Conservation (phyloP, 139 green algal genomes). For the Auxenochlorella pyrenoidosa region DNA sequence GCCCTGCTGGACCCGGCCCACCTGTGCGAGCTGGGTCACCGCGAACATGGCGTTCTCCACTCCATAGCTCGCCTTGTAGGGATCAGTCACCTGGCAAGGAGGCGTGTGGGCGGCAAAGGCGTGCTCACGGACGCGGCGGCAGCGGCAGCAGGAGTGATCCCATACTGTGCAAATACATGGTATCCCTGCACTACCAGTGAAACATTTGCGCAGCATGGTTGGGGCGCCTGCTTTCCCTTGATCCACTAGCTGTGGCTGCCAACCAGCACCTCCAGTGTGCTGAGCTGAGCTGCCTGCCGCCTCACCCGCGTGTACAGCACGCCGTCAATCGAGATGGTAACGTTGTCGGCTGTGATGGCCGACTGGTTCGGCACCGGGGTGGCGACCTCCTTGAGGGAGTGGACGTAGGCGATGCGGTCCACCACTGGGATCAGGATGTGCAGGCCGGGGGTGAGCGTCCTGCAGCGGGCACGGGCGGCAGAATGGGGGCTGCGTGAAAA, state of each 20-base stretch:
- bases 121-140: neutral
- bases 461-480: neutral
- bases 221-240: too few species aligned
- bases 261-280: too few species aligned
- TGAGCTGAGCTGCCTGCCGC: too few species aligned
- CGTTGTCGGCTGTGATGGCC: conserved; percentile 98
- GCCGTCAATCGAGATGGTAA: conserved; percentile 96
- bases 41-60: conserved; percentile 95
- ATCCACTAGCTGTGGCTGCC: too few species aligned
- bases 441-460: conserved; percentile 84
- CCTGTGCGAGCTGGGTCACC: conserved; percentile 89
- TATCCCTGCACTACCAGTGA: too few species aligned
- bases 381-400: conserved; percentile 90
- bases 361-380: conserved; percentile 90
- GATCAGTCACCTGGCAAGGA: conserved; percentile 82
- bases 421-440: conserved; percentile 96
- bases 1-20: too few species aligned
- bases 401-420: conserved; percentile 87
- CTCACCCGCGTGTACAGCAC: conserved; percentile 82
- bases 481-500: too few species aligned
- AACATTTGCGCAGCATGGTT: too few species aligned
- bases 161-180: too few species aligned
- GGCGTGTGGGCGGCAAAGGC: neutral
- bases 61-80: conserved; percentile 89
- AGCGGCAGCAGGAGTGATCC: too few species aligned